Evolutionary conservation across 495 filamentous ascomycete genomes (phyloP).

Genomic region (Penicillium coffeae): DNA sequence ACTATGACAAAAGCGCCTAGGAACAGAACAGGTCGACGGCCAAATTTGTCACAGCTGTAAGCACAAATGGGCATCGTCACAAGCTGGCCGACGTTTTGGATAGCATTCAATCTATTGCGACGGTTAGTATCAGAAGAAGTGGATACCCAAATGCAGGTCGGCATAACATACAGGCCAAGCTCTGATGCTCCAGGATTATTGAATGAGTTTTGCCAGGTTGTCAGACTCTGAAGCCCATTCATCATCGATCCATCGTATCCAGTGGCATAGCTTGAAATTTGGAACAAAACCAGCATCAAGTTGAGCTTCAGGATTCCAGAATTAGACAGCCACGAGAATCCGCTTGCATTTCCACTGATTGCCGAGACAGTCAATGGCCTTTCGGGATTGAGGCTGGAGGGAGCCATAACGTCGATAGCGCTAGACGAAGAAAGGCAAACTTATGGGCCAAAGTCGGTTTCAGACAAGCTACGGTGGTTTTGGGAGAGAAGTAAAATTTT

Average conservation of each 20-base stretch:
- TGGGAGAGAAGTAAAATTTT: neutral
- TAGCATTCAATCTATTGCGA: constrained; percentile 61
- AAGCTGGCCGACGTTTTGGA: constrained; percentile 28
- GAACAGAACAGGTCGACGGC: constrained; percentile 58
- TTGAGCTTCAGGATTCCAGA: constrained; percentile 14
- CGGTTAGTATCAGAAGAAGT: constrained; percentile 58
- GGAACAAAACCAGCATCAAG: constrained; percentile 14
- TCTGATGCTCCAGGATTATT: neutral
- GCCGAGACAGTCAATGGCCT: constrained; percentile 9
- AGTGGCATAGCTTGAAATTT: constrained; percentile 15
- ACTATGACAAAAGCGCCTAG: constrained; percentile 63
- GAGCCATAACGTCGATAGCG: neutral
- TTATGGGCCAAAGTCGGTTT: no score
- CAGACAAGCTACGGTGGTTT: no score
- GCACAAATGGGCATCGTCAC: constrained; percentile 51
- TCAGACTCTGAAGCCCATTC: constrained; percentile 38
- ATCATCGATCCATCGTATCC: constrained; percentile 61
- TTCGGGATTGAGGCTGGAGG: constrained; percentile 1
- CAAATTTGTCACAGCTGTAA: constrained; percentile 59
- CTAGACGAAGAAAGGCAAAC: no score
- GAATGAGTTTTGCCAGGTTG: constrained; percentile 27
- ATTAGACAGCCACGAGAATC: constrained; percentile 10
- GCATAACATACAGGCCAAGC: neutral
- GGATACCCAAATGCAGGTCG: no score
- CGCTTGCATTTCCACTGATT: constrained; percentile 1